Conservation (phyloP, 1,284 basidiomycete genomes). For the Melampsora abietis-canadensis region DNA sequence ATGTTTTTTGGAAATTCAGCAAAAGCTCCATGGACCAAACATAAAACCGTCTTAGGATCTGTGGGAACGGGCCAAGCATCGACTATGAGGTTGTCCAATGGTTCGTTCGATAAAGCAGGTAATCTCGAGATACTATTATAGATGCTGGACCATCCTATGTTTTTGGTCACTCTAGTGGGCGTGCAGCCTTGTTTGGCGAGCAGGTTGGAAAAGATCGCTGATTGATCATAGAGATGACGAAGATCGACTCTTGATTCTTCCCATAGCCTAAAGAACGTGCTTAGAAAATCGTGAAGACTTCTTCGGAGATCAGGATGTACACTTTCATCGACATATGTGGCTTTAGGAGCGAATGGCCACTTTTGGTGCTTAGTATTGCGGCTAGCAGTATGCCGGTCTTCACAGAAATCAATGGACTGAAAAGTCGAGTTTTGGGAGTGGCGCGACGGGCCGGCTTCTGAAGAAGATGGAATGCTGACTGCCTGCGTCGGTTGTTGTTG, state of each 20-base stretch:
- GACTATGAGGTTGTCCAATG: slow-evolving; percentile 28
- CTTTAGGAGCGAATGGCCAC: slow-evolving; percentile 31
- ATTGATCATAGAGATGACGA: slow-evolving; percentile 33
- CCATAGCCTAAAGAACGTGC: slow-evolving; percentile 43
- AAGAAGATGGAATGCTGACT: neutral
- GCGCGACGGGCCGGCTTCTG: neutral
- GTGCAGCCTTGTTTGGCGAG: slow-evolving; percentile 34
- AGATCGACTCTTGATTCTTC: slow-evolving; percentile 37
- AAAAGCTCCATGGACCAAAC: slow-evolving; percentile 35
- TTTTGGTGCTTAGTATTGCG: slow-evolving; percentile 7
- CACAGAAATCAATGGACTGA: neutral
- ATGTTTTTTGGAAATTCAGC: slow-evolving; percentile 34
- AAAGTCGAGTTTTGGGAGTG: slow-evolving; percentile 4
- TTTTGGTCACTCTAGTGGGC: slow-evolving; percentile 35
- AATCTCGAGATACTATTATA: slow-evolving; percentile 32
- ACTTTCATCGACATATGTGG: slow-evolving; percentile 17
- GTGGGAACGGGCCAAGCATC: slow-evolving; percentile 21
- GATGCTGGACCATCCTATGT: slow-evolving; percentile 32
- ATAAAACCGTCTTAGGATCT: slow-evolving; percentile 18
- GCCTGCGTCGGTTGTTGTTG: neutral
- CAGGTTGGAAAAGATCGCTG: slow-evolving; percentile 40
- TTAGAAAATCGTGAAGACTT: slow-evolving; percentile 40
- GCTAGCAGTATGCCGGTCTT: neutral
- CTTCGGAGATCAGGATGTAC: slow-evolving; percentile 5
- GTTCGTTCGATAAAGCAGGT: slow-evolving; percentile 39